phyloP scores from a whole-genome alignment of 2,329 filamentous ascomycete species.

The Lasiodiplodia sp. region DNA sequence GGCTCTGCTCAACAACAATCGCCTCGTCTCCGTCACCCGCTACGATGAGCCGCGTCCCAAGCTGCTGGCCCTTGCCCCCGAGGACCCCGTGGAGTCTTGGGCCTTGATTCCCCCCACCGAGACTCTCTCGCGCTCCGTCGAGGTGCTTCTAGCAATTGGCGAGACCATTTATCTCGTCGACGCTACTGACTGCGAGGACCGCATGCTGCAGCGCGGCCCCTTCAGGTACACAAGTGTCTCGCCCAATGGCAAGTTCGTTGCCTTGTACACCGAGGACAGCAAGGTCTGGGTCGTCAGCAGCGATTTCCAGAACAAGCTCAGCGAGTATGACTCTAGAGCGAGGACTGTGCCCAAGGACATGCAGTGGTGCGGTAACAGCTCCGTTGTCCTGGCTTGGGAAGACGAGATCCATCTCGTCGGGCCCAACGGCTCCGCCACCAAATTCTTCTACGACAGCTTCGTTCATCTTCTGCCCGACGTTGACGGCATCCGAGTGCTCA shows the following conservation, averaged over 20 bases:
- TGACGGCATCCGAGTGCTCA: slow-evolving; percentile 89
- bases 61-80: slow-evolving; percentile 76
- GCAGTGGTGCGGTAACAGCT: slow-evolving; percentile 96
- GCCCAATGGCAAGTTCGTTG: slow-evolving; percentile 86
- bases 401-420: slow-evolving; percentile 96
- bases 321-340: slow-evolving; percentile 88
- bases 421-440: slow-evolving; percentile 76
- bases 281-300: slow-evolving; percentile 89
- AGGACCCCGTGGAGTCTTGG: slow-evolving; percentile 86
- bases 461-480: slow-evolving; percentile 88
- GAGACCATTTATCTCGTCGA: slow-evolving; percentile 88
- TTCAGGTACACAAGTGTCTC: slow-evolving; percentile 92
- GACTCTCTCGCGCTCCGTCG: slow-evolving; percentile 90
- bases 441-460: slow-evolving; percentile 88
- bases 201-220: slow-evolving; percentile 87
- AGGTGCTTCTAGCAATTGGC: slow-evolving; percentile 85
- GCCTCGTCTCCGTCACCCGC: slow-evolving; percentile 82
- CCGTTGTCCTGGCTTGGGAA: slow-evolving; percentile 93
- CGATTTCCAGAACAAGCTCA: slow-evolving; percentile 91
- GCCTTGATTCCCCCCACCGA: slow-evolving; percentile 85
- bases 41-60: slow-evolving; percentile 92
- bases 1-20: slow-evolving; percentile 86
- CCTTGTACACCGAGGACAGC: slow-evolving; percentile 84
- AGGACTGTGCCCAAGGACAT: slow-evolving; percentile 86
- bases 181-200: slow-evolving; percentile 87